Conservation (phyloP, 768 basidiomycete species). For the Pleurotus cornucopiae region DNA sequence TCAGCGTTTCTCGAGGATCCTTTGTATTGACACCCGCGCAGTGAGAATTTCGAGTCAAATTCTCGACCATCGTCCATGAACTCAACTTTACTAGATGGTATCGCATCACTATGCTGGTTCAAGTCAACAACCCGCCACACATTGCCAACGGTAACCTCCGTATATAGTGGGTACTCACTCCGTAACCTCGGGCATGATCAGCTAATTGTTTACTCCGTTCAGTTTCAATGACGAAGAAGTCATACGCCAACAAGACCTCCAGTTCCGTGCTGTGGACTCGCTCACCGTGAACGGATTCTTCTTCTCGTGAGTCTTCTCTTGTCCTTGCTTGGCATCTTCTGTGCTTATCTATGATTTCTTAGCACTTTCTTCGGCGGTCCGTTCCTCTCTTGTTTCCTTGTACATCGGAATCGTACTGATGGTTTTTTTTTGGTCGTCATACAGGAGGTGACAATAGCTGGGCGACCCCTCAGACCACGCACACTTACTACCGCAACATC, state of each 20-base stretch:
- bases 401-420: conserved; percentile 10
- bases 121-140: conserved; percentile 64
- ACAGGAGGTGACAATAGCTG: conserved; percentile 62
- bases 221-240: conserved; percentile 71
- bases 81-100: conserved; percentile 48
- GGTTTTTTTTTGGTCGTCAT: neutral
- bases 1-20: conserved; percentile 65
- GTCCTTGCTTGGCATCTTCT: neutral
- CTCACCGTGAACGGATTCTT: conserved; percentile 66
- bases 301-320: conserved; percentile 56
- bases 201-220: neutral
- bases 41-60: conserved; percentile 34
- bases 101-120: conserved; percentile 68
- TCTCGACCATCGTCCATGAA: no score
- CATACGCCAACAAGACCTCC: conserved; percentile 55
- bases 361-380: conserved; percentile 83
- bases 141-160: conserved; percentile 72
- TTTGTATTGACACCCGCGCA: conserved; percentile 59
- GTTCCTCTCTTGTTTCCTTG: neutral
- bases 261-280: conserved; percentile 51
- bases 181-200: neutral
- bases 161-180: conserved; percentile 50
- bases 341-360: neutral
- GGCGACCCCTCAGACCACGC: conserved; percentile 64
- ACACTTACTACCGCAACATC: conserved; percentile 78